Evolutionary conservation across 2,329 filamentous ascomycete genomes (phyloP).

Genomic region (Aspergillus sp.): DNA sequence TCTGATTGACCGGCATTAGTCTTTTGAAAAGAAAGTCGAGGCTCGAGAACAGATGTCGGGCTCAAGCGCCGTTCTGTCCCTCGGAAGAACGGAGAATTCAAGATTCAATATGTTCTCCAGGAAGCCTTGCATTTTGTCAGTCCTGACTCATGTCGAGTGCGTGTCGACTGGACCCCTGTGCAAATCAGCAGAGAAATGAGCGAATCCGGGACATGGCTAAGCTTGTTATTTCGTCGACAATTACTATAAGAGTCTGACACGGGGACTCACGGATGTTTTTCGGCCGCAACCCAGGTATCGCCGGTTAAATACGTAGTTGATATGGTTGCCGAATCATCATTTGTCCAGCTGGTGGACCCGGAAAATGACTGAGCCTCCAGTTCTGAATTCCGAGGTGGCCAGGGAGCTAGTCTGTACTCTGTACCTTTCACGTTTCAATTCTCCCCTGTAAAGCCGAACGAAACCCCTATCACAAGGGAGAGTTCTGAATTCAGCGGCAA

Average conservation of each 20-base stretch:
- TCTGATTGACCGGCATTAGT: slow-evolving; percentile 1
- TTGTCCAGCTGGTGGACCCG: slow-evolving; percentile 16
- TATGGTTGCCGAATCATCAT: slow-evolving; percentile 16
- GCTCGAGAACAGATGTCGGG: background rate
- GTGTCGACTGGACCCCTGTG: slow-evolving; percentile 7
- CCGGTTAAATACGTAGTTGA: background rate
- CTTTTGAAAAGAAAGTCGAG: background rate
- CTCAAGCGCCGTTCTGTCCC: background rate
- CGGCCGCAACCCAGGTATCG: background rate
- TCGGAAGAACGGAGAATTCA: background rate
- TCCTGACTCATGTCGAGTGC: background rate
- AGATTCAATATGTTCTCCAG: background rate
- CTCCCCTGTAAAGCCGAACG: background rate
- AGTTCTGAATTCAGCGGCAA: background rate
- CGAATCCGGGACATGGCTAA: background rate
- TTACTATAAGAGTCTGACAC: background rate
- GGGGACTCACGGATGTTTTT: background rate
- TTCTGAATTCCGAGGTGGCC: background rate
- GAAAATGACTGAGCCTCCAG: slow-evolving; percentile 13
- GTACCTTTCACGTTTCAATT: background rate
- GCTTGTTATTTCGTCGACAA: background rate
- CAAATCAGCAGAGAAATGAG: slow-evolving; percentile 7
- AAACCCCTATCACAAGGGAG: background rate
- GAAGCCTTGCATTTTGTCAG: background rate
- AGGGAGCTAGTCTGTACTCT: background rate